These are phyloP conservation scores for Suillus brevipes DNA, from an alignment of 768 basidiomycete genomes.

Conservation along the genomic window DNA sequence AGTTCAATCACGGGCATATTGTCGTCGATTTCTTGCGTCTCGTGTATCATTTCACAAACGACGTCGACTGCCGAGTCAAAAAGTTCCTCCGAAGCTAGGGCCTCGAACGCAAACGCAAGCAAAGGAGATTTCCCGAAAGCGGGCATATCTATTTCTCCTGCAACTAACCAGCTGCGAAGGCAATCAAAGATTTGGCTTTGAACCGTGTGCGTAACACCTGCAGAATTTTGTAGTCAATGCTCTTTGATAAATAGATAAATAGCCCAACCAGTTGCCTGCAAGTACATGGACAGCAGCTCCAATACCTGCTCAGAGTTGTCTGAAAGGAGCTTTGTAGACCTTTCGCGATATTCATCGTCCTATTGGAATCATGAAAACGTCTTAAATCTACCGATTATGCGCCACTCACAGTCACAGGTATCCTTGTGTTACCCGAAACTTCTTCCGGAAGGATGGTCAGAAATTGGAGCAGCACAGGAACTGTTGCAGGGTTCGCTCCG, in stretches of 20 bases:
- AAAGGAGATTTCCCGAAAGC: slow-evolving; percentile 75
- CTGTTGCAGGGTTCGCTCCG: slow-evolving; percentile 81
- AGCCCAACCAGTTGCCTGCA: slow-evolving; percentile 77
- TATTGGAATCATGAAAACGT: slow-evolving; percentile 30
- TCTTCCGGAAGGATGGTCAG: slow-evolving; percentile 92
- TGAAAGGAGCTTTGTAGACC: slow-evolving; percentile 61
- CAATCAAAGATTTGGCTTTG: slow-evolving; percentile 84
- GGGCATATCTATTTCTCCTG: slow-evolving; percentile 74
- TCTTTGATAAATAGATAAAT: neutral
- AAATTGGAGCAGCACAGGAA: slow-evolving; percentile 85
- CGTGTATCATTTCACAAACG: slow-evolving; percentile 93
- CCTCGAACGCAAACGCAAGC: slow-evolving; percentile 80
- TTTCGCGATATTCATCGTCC: slow-evolving; percentile 75
- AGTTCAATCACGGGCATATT: slow-evolving; percentile 87
- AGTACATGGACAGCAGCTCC: slow-evolving; percentile 82
- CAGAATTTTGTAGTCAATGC: neutral
- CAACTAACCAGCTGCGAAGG: slow-evolving; percentile 82
- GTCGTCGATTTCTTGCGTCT: slow-evolving; percentile 96
- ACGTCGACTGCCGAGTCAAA: slow-evolving; percentile 93
- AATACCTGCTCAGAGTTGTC: slow-evolving; percentile 71
- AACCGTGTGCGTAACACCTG: slow-evolving; percentile 80
- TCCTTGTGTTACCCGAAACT: slow-evolving; percentile 75
- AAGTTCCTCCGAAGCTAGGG: slow-evolving; percentile 79
- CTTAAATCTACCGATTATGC: neutral
- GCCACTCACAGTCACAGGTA: slow-evolving; percentile 79